Conservation (phyloP, 306 rosid genomes). For the Citrullus mucosospermus region DNA sequence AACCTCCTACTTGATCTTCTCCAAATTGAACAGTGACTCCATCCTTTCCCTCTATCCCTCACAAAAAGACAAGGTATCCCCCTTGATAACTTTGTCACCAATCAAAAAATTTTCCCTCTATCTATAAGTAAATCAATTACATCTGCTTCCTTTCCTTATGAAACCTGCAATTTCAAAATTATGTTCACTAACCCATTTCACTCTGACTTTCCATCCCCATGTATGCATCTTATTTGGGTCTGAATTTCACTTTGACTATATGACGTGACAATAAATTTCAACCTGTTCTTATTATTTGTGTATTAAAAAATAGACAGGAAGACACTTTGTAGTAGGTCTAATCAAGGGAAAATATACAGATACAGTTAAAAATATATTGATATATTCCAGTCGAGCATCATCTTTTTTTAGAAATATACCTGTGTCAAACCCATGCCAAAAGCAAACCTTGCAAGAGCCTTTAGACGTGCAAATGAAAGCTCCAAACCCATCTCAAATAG, state of each 20-base stretch:
- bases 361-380: background rate
- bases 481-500: constrained; percentile 99
- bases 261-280: background rate
- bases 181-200: background rate
- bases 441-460: constrained; percentile 96
- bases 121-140: too few relatives aligned
- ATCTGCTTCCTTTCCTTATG: background rate
- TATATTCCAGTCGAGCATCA: background rate
- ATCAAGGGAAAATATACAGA: background rate
- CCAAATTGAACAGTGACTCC: background rate
- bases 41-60: background rate
- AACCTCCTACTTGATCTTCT: background rate
- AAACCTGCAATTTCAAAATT: background rate
- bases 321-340: background rate
- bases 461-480: constrained; percentile 93
- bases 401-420: constrained; percentile 32
- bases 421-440: constrained; percentile 95
- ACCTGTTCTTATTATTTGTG: background rate
- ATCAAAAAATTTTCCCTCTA: too few relatives aligned
- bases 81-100: background rate
- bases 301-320: background rate
- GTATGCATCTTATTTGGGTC: background rate
- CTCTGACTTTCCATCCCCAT: background rate
- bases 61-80: background rate
- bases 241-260: background rate